Base-by-base conservation (phyloP, 2,329 filamentous ascomycete genomes). In the Ophiosphaerella korrae region DNA sequence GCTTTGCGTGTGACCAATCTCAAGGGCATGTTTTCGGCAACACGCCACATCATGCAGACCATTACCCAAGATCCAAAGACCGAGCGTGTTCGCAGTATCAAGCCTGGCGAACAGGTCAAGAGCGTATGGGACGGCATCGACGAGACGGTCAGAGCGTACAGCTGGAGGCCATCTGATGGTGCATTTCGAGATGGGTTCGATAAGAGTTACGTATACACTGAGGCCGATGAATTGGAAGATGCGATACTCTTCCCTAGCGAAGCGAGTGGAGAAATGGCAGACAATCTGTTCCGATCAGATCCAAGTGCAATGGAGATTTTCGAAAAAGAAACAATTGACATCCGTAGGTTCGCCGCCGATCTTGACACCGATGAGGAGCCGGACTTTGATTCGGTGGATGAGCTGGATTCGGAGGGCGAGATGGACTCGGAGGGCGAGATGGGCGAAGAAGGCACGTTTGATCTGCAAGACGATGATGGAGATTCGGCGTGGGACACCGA, bases 171-270 rank as follows among this genome's bases (percentile, higher is more conserved):
- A 18, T 12, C 50, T 11, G 43, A 34, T 7, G 53, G 51, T 8
- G 46, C 42, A n/a, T 53, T 54, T 46, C 45, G 55, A 16, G 58
- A 58, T 14, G 53, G 63, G 11, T 52, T 73, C 45, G 62, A 71
- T 3, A 42, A 47, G 5, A 56, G 50, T 21, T 62, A 57, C 43
- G 45, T 45, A 18, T 78, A 77, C 50, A 74, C 66, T 7, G 70
- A 77, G 41, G 71, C 73, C 2, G 75, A 79, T 53, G 68, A 64
- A 29, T 49, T 75, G 8, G 76, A 78, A 58, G 75, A 78, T 41
- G 62, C 62, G 3, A 61, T 78, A 6, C 60, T 78, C 3, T 78
- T 78, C 47, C 74, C 75, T 0, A 67, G 74, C 36, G 72, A 77
- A 46, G 41, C 42, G 1, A 48, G 36, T 8, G 56, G 61, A 4